Evolutionary conservation across 306 rosid genomes (phyloP).

Genomic region (Prosopis cineraria): DNA sequence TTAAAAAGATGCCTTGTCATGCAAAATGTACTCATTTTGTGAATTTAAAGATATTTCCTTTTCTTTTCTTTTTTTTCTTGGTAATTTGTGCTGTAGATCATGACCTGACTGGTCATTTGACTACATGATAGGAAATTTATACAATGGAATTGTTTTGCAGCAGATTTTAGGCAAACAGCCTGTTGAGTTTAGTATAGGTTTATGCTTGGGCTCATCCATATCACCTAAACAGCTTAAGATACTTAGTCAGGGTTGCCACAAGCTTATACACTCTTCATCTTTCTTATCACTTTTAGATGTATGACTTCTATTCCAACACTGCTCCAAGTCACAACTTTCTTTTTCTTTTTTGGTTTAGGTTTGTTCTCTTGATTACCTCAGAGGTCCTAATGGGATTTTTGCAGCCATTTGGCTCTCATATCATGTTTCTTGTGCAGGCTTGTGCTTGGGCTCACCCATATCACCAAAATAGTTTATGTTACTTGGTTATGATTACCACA

Average conservation of each 20-base stretch:
- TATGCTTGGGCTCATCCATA: neutral
- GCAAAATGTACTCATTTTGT: neutral
- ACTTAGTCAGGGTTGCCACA: neutral
- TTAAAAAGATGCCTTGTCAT: neutral
- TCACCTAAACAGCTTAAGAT: neutral
- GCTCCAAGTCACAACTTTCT: too few species aligned
- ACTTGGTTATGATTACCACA: neutral
- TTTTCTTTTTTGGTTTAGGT: neutral
- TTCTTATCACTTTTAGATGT: neutral
- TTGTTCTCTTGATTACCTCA: neutral
- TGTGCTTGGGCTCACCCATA: neutral
- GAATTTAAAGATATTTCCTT: neutral
- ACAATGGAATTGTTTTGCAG: conserved; percentile 10
- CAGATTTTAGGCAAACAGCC: conserved; percentile 3
- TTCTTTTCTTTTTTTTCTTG: neutral
- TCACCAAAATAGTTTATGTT: neutral
- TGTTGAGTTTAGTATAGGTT: neutral
- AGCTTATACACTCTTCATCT: neutral
- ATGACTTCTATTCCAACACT: neutral
- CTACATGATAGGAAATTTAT: neutral
- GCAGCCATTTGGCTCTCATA: neutral
- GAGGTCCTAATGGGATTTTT: neutral
- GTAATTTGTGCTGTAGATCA: neutral
- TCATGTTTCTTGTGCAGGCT: neutral
- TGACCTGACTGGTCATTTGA: neutral